Percentiles rank a stretch among this genome's conserved stretches.
phyloP scores from a whole-genome alignment of 2,329 filamentous ascomycete species.

The Alternaria burnsii region DNA sequence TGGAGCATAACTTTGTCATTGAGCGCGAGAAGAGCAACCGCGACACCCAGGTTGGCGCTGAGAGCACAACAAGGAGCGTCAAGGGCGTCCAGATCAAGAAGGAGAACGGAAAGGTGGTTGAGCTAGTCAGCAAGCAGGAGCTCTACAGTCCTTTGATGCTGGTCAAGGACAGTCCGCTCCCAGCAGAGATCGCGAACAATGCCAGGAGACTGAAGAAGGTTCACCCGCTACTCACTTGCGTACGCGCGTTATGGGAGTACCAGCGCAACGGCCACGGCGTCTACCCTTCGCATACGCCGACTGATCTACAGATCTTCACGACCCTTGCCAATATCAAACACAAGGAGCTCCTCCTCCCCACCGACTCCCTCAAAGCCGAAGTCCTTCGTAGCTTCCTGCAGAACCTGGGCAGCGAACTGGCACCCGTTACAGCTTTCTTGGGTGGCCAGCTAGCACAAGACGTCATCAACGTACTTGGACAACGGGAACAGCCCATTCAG shows the following conservation, averaged over 20 bases:
- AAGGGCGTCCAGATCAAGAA: conserved; percentile 73
- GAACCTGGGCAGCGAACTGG: conserved; percentile 83
- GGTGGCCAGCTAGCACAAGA: conserved; percentile 94
- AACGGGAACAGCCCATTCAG: conserved; percentile 92
- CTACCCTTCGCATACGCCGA: conserved; percentile 60
- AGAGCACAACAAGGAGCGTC: conserved; percentile 81
- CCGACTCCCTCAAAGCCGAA: conserved; percentile 59
- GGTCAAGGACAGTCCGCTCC: conserved; percentile 79
- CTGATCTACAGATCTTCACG: conserved; percentile 75
- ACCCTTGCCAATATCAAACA: conserved; percentile 80
- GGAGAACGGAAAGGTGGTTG: conserved; percentile 70
- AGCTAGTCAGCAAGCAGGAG: conserved; percentile 91
- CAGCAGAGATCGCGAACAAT: conserved; percentile 71
- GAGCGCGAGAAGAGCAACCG: conserved; percentile 85
- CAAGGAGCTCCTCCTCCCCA: conserved; percentile 64
- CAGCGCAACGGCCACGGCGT: conserved; percentile 59
- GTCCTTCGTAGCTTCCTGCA: conserved; percentile 86
- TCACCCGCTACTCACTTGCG: conserved; percentile 83
- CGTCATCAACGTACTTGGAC: conserved; percentile 93
- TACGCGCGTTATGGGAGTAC: conserved; percentile 92
- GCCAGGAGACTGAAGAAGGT: conserved; percentile 76
- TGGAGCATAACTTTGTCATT: conserved; percentile 88
- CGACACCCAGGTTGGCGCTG: conserved; percentile 64
- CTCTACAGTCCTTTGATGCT: conserved; percentile 87
- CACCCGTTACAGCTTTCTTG: conserved; percentile 86